A percentile compares a stretch with the other conserved stretches of the same genome.
Conservation (phyloP, 1,284 basidiomycete genomes). For the Fistulina hepatica region DNA sequence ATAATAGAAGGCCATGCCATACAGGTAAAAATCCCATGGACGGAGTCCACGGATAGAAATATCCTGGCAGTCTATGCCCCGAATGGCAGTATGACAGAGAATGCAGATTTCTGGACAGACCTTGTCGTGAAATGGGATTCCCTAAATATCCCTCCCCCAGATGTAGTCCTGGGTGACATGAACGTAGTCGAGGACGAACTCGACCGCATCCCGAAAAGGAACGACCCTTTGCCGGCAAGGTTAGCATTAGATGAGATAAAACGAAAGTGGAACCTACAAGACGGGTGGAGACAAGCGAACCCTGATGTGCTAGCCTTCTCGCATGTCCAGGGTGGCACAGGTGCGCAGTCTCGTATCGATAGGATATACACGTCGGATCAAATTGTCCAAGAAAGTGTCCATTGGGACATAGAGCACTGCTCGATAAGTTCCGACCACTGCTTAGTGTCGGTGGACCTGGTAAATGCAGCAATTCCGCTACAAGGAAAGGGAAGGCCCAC, state of each 20-base stretch:
- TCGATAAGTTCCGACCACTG: conserved; percentile 8
- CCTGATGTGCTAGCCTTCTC: background rate
- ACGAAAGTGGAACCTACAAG: background rate
- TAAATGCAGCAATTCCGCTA: conserved; percentile 2
- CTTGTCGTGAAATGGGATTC: too few species aligned
- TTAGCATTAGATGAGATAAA: conserved; percentile 6
- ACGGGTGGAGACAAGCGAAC: conserved; percentile 9
- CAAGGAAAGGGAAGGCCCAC: conserved; percentile 11
- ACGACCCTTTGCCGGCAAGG: background rate
- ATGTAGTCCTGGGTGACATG: conserved; percentile 4
- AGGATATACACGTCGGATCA: background rate
- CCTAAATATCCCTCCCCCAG: conserved; percentile 5
- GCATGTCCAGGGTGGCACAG: background rate
- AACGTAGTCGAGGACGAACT: conserved; percentile 10
- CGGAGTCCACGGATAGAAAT: conserved; percentile 1
- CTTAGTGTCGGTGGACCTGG: conserved; percentile 5
- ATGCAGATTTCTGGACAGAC: conserved; percentile 10
- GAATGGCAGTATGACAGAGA: conserved; percentile 9
- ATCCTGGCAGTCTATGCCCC: conserved; percentile 13
- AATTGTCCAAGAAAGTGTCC: background rate
- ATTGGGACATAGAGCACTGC: conserved; percentile 6
- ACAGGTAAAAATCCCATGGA: conserved; percentile 8
- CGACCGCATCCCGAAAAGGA: conserved; percentile 8
- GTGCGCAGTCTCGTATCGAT: background rate
- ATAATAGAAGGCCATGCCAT: conserved; percentile 12